phyloP scores from a whole-genome alignment of 257 asterid species.

The Solanum chilense region DNA sequence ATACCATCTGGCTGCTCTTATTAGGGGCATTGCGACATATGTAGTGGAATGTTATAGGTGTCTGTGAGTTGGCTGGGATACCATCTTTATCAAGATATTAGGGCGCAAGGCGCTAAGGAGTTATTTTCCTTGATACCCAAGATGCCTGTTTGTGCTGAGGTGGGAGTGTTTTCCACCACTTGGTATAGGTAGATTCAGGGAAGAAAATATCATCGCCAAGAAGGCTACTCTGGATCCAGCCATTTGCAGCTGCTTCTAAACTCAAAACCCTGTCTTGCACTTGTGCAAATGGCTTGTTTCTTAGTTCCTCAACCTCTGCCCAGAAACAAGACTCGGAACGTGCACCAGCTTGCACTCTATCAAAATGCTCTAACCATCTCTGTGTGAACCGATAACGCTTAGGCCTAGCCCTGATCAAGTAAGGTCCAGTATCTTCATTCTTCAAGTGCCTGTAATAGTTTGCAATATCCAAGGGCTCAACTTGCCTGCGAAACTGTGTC shows the following conservation, averaged over 20 bases:
- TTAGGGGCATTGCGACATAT: background rate
- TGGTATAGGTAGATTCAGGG: constrained; percentile 57
- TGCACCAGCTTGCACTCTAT: constrained; percentile 23
- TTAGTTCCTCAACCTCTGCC: constrained; percentile 91
- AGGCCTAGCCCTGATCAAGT: constrained; percentile 65
- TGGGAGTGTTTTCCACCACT: constrained; percentile 86
- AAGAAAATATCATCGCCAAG: constrained; percentile 50
- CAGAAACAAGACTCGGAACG: constrained; percentile 67
- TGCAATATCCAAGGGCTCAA: constrained; percentile 86
- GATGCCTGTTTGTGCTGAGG: constrained; percentile 35
- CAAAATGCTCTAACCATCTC: constrained; percentile 74
- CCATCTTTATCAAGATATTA: background rate
- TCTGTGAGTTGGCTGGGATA: background rate
- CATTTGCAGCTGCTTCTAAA: constrained; percentile 31
- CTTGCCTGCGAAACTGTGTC: constrained; percentile 45
- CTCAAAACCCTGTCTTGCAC: constrained; percentile 31
- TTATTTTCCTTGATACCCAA: constrained; percentile 23
- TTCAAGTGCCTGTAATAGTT: constrained; percentile 67
- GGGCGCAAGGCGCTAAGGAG: background rate
- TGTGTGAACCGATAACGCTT: constrained; percentile 54
- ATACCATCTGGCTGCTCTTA: background rate
- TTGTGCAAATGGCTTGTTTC: constrained; percentile 18
- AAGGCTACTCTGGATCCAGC: constrained; percentile 28
- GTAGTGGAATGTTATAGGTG: background rate
- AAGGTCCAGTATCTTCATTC: constrained; percentile 85